phyloP scores from a whole-genome alignment of 2,329 filamentous ascomycete genomes.

The Clarireedia paspali region DNA sequence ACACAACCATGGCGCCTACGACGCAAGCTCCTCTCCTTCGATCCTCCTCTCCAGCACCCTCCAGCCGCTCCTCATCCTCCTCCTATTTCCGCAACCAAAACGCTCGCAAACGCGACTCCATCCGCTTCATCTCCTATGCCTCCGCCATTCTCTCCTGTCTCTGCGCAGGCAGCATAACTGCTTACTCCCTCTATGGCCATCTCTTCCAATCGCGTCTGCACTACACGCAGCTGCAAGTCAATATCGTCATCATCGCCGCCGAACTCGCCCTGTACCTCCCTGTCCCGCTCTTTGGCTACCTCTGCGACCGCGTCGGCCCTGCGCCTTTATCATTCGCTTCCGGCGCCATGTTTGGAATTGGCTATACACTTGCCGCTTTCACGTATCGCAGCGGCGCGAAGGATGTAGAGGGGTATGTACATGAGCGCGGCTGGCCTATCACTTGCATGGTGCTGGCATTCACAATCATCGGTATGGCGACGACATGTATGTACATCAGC shows the following conservation, averaged over 20 bases:
- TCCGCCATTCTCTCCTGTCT: slow-evolving; percentile 52
- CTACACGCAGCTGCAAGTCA: slow-evolving; percentile 89
- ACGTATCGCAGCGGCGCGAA: slow-evolving; percentile 57
- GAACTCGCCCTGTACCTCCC: slow-evolving; percentile 86
- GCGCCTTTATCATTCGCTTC: slow-evolving; percentile 67
- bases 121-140: slow-evolving; percentile 40
- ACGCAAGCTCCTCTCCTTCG: slow-evolving; percentile 1
- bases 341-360: slow-evolving; percentile 65
- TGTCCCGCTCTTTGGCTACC: slow-evolving; percentile 81
- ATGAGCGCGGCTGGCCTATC: slow-evolving; percentile 57
- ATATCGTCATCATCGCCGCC: slow-evolving; percentile 78
- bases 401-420: slow-evolving; percentile 35
- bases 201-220: slow-evolving; percentile 78
- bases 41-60: slow-evolving; percentile 3
- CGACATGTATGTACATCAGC: slow-evolving; percentile 80
- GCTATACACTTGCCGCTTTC: slow-evolving; percentile 77
- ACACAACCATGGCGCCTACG: slow-evolving; percentile 6
- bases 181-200: slow-evolving; percentile 90
- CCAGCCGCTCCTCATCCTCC: neutral
- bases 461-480: slow-evolving; percentile 72
- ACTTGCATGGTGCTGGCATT: slow-evolving; percentile 81
- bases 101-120: slow-evolving; percentile 18
- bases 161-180: slow-evolving; percentile 84
- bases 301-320: slow-evolving; percentile 84
- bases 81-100: neutral